Percentiles rank a stretch among this genome's conserved stretches.
phyloP scores from a whole-genome alignment of 78 protist genomes.

The Pigoraptor vietnamica region DNA sequence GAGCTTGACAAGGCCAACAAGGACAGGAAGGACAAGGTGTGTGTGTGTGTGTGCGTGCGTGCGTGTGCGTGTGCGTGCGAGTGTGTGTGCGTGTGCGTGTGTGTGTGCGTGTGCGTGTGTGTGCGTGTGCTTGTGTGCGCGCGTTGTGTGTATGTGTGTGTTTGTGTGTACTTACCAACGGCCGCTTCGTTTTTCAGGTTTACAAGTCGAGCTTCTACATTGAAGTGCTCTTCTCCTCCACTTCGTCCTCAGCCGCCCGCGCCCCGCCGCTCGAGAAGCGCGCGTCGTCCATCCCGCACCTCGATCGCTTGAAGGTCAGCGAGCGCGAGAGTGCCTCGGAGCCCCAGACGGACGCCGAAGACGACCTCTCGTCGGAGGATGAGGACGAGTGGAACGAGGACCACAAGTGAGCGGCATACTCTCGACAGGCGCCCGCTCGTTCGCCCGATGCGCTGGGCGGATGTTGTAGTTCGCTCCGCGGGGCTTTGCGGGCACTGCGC shows the following conservation, averaged over 20 bases:
- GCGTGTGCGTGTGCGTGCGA: background rate
- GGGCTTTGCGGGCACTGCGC: background rate
- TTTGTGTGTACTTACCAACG: background rate
- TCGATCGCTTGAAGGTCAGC: background rate
- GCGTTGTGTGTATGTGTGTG: background rate
- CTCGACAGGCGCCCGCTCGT: background rate
- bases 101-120: background rate
- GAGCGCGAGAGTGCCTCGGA: background rate
- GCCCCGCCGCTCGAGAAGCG: background rate
- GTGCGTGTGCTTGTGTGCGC: background rate
- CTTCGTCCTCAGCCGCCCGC: background rate
- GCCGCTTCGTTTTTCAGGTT: background rate
- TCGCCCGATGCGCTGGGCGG: background rate
- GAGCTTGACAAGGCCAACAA: constrained; percentile 72
- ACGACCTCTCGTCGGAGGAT: background rate
- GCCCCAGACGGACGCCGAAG: background rate
- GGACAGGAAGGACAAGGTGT: constrained; percentile 60
- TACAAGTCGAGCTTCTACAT: background rate
- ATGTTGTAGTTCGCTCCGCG: background rate
- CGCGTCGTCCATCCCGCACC: background rate
- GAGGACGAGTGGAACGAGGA: background rate
- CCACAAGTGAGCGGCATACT: background rate
- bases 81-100: background rate
- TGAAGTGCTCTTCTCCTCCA: background rate
- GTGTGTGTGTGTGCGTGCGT: background rate